Base-by-base conservation (phyloP, 2,329 filamentous ascomycete species). In the Trichoderma asperellum region DNA sequence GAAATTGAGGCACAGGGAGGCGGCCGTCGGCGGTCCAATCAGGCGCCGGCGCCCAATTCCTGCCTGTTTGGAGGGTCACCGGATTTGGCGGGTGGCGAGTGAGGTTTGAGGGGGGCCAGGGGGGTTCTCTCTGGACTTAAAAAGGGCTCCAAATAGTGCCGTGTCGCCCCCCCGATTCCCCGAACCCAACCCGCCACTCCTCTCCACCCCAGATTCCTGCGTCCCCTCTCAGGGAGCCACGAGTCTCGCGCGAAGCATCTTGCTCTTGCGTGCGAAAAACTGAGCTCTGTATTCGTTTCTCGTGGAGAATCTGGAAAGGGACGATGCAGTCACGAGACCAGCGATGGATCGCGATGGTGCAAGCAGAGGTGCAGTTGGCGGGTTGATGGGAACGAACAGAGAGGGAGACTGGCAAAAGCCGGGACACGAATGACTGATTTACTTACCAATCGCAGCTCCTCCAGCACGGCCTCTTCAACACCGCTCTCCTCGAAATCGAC, bases 401-500 rank as follows among this genome's bases (percentile, higher is more conserved):
- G 37, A 63, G 40, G 14, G 40, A 21, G 43, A 60, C 14, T 37
- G 21, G 14, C 56, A 53, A 40, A 37, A 59, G 55, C 40, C 21
- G 49, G 62, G 12, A 27, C 14, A n/a, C 18, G 16, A n/a, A 40
- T 27, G 57, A 40, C n/a, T 21, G 34, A 18, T 29, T 43, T 14
- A 67, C 92, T 87, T 85, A 98, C 95, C 89, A 91, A 87, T 81
- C 90, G 91, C 85, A 99, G 85, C 80, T 97, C 93, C 74, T 95
- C 89, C 76, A 99, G 84, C 63, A 95, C 95, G 75, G 88, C 85
- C 79, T 95, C 91, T 76, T 97, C 93, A 73, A 98, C 91, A 76
- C 96, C 96, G 75, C 91, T 93, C 83, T 99, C 96, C 81, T 99
- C 96, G 79, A 99, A 98, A 82, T 98, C 96, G 77, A 95, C 92